Evolutionary conservation across 208 protist species (phyloP).

Genomic region (Wallacemonas sp.): DNA sequence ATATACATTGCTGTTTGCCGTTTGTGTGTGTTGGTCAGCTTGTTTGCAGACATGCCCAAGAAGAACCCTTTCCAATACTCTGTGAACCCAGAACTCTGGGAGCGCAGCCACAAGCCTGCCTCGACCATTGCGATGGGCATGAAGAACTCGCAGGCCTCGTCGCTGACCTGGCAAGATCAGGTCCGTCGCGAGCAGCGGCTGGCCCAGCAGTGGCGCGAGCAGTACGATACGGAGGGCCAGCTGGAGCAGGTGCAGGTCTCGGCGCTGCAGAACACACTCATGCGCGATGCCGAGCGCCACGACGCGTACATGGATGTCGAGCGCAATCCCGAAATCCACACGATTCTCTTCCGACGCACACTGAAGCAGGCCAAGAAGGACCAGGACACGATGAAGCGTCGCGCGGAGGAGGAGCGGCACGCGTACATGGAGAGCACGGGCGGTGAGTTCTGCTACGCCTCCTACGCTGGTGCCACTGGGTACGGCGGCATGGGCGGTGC

Average conservation of each 20-base stretch:
- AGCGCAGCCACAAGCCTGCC: constrained; percentile 46
- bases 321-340: constrained; percentile 54
- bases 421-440: constrained; percentile 1
- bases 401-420: constrained; percentile 5
- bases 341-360: constrained; percentile 33
- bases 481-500: not conserved
- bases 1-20: not conserved
- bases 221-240: constrained; percentile 35
- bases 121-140: constrained; percentile 78
- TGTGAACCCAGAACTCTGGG: constrained; percentile 62
- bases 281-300: constrained; percentile 34
- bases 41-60: constrained; percentile 19
- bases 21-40: not conserved
- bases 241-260: constrained; percentile 15
- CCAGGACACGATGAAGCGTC: constrained; percentile 4
- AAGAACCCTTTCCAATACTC: constrained; percentile 52
- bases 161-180: constrained; percentile 57
- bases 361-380: constrained; percentile 17
- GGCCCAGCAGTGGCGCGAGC: constrained; percentile 30
- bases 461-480: not conserved
- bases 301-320: constrained; percentile 33
- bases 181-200: constrained; percentile 54
- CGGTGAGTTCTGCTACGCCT: constrained; percentile 10
- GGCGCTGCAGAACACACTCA: constrained; percentile 48
- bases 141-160: constrained; percentile 51